Percentiles rank a stretch among this genome's conserved stretches.
These are phyloP conservation scores for Lentinus brumalis DNA, from an alignment of 768 basidiomycete genomes.

Conservation along the genomic window DNA sequence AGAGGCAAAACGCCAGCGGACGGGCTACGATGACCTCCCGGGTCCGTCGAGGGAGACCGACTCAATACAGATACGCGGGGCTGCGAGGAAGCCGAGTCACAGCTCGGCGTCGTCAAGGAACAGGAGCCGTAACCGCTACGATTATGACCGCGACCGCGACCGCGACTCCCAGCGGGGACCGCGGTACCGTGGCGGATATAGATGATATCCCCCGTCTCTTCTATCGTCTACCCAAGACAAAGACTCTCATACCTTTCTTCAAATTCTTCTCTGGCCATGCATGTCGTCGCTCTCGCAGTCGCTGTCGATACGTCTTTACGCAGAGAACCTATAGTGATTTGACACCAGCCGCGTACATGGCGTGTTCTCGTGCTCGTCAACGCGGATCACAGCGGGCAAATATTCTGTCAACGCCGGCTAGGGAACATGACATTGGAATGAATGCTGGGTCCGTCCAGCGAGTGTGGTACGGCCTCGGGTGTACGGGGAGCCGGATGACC, in stretches of 20 bases:
- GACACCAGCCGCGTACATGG: background rate
- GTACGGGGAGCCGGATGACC: background rate
- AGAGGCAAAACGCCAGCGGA: constrained; percentile 14
- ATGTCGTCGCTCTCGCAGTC: background rate
- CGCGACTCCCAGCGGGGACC: constrained; percentile 28
- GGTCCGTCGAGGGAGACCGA: constrained; percentile 30
- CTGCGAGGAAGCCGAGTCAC: constrained; percentile 21
- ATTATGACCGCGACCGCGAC: constrained; percentile 17
- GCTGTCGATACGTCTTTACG: background rate
- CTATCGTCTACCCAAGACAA: background rate
- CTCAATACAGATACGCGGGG: constrained; percentile 27
- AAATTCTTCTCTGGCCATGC: background rate
- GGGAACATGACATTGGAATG: too few relatives aligned
- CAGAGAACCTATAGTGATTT: background rate
- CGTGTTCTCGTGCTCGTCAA: too few relatives aligned
- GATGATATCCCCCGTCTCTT: constrained; percentile 17
- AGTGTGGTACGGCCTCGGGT: background rate
- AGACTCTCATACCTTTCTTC: background rate
- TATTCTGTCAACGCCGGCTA: too few relatives aligned
- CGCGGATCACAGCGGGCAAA: too few relatives aligned
- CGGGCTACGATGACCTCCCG: constrained; percentile 21
- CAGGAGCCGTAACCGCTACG: constrained; percentile 10
- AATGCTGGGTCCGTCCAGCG: background rate
- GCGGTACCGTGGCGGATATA: constrained; percentile 35
- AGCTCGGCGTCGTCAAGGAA: constrained; percentile 19